These are phyloP conservation scores for Aspergillus sp. DNA, from an alignment of 2,329 filamentous ascomycete species.

Conservation along the genomic window DNA sequence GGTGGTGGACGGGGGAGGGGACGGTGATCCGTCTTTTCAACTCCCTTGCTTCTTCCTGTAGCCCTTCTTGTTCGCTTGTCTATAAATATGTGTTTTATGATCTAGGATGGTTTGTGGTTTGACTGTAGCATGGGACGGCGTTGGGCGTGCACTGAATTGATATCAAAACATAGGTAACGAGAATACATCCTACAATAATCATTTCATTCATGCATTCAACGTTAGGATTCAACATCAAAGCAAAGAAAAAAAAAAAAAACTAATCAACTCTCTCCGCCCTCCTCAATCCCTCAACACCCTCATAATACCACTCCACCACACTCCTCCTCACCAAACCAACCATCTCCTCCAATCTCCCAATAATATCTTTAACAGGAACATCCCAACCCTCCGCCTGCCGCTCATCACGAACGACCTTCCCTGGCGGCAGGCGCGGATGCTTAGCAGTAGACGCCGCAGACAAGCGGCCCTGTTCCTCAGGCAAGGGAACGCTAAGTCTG, in stretches of 20 bases:
- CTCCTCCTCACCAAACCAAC: conserved; percentile 4
- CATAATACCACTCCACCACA: conserved; percentile 8
- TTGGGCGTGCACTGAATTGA: conserved; percentile 10
- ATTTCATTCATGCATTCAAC: not conserved
- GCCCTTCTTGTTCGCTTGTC: conserved; percentile 16
- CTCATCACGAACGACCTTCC: conserved; percentile 27
- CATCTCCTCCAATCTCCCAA: conserved; percentile 17
- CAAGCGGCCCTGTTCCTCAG: conserved; percentile 2
- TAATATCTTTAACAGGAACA: conserved; percentile 11
- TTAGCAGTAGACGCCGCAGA: conserved; percentile 3
- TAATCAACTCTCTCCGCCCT: conserved; percentile 10
- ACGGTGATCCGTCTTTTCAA: conserved; percentile 13
- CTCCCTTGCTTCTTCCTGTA: conserved; percentile 8
- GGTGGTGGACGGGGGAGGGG: conserved; percentile 31
- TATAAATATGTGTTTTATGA: conserved; percentile 11
- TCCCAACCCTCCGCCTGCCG: conserved; percentile 14
- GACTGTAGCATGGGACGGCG: conserved; percentile 10
- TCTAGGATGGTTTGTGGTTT: conserved; percentile 2
- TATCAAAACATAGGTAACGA: not conserved
- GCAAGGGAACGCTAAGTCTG: conserved; percentile 31
- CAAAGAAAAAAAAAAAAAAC: no score
- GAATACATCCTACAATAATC: not conserved
- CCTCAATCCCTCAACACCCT: conserved; percentile 10
- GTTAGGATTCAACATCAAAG: not conserved
- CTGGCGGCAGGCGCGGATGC: conserved; percentile 20